phyloP scores from a whole-genome alignment of 148 eudicot genomes.

The Cornus kousa region DNA sequence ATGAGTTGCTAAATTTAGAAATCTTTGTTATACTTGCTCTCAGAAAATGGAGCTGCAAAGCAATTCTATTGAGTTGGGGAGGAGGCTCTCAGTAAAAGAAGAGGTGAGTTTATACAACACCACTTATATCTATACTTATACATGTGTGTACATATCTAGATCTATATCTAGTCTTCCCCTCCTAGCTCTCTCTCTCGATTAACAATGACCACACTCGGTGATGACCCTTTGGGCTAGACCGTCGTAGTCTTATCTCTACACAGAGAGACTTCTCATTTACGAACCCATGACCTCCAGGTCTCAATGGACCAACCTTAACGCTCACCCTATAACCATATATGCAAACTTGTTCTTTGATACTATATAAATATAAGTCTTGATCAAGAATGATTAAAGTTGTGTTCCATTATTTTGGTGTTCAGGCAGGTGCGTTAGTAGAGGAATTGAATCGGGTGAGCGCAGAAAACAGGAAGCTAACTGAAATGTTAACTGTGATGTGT shows the following conservation, averaged over 20 bases:
- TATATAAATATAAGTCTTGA: neutral
- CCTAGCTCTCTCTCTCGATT: no score
- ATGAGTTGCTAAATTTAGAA: neutral
- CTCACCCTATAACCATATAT: no score
- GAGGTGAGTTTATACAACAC: constrained; percentile 29
- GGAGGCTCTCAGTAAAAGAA: constrained; percentile 25
- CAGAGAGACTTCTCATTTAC: no score
- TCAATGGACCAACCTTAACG: no score
- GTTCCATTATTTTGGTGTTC: constrained; percentile 12
- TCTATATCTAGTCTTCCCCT: no score
- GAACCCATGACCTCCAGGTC: no score
- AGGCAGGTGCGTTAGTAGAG: constrained; percentile 52
- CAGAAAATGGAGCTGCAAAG: constrained; percentile 37
- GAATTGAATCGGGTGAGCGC: constrained; percentile 72
- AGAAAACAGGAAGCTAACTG: constrained; percentile 84
- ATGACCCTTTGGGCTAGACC: no score
- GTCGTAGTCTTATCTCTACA: no score
- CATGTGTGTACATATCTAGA: no score
- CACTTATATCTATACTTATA: no score
- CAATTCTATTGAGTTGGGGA: constrained; percentile 38
- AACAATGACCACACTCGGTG: no score
- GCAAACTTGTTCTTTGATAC: no score
- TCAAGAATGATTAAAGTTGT: neutral
- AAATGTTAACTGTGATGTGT: constrained; percentile 65
- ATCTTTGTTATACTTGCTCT: constrained; percentile 2